A percentile compares a stretch with the other conserved stretches of the same genome.
These are phyloP conservation scores for Aspergillus quadrilineatus DNA, from an alignment of 2,329 filamentous ascomycete genomes.

Conservation along the genomic window DNA sequence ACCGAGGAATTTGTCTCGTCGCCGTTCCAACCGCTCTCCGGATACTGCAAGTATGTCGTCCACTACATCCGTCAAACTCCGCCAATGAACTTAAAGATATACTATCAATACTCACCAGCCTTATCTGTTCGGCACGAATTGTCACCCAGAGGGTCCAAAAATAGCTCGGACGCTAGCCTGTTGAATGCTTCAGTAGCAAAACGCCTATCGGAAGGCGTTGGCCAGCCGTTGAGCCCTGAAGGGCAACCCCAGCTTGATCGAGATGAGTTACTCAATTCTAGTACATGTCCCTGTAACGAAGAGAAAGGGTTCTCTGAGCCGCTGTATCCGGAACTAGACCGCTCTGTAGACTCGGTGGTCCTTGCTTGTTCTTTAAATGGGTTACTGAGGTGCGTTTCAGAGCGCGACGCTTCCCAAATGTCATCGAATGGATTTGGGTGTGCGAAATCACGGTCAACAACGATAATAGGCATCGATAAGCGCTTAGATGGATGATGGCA, in stretches of 20 bases:
- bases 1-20: slow-evolving; percentile 25
- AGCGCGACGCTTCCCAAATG: slow-evolving; percentile 10
- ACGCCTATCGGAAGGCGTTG: slow-evolving; percentile 25
- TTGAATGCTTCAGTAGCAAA: slow-evolving; percentile 34
- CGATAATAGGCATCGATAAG: slow-evolving; percentile 22
- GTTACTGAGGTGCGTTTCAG: slow-evolving; percentile 14
- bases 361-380: slow-evolving; percentile 13
- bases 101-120: slow-evolving; percentile 2
- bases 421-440: slow-evolving; percentile 21
- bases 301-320: slow-evolving; percentile 9
- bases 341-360: slow-evolving; percentile 10
- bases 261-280: slow-evolving; percentile 22
- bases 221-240: slow-evolving; percentile 20
- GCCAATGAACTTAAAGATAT: neutral
- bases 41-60: neutral
- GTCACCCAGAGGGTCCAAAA: slow-evolving; percentile 22
- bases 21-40: slow-evolving; percentile 9
- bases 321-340: slow-evolving; percentile 18
- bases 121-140: neutral
- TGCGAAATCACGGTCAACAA: slow-evolving; percentile 15
- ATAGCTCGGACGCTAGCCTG: slow-evolving; percentile 24
- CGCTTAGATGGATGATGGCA: slow-evolving; percentile 33
- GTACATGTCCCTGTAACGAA: neutral
- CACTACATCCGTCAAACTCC: slow-evolving; percentile 2
- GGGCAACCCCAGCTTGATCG: slow-evolving; percentile 22